These are phyloP conservation scores for Phytopythium litorale DNA, from an alignment of 352 stramenopile species.

Conservation along the genomic window DNA sequence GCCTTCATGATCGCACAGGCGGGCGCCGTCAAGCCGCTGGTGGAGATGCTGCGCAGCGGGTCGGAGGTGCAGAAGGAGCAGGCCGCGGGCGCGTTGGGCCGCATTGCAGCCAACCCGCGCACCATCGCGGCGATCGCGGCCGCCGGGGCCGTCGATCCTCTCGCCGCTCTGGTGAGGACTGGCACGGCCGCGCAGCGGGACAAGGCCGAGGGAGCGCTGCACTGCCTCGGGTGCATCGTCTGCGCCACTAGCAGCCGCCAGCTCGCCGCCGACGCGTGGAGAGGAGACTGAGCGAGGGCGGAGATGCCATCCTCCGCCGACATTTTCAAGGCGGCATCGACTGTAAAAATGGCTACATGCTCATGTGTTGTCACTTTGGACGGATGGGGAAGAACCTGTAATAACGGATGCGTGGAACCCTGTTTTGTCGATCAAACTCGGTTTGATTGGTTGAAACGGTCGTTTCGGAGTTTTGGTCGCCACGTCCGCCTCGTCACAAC, in stretches of 20 bases:
- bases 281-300: not conserved
- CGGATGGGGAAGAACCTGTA: no score
- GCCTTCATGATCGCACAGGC: not conserved
- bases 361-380: no score
- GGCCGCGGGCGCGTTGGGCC: not conserved
- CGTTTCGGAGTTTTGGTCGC: no score
- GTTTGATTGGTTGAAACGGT: no score
- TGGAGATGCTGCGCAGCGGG: not conserved
- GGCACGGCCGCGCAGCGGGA: not conserved
- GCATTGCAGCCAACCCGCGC: not conserved
- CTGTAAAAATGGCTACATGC: no score
- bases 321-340: no score
- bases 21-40: not conserved
- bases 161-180: not conserved
- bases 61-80: not conserved
- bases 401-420: no score
- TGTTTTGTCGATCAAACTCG: no score
- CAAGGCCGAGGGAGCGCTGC: not conserved
- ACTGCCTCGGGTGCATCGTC: not conserved
- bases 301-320: no score
- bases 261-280: not conserved
- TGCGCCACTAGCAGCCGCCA: not conserved
- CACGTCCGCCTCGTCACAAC: no score
- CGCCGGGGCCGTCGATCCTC: not conserved
- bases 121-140: not conserved